Base-by-base conservation (phyloP, 441 rosid species). In the Sinapis alba region DNA sequence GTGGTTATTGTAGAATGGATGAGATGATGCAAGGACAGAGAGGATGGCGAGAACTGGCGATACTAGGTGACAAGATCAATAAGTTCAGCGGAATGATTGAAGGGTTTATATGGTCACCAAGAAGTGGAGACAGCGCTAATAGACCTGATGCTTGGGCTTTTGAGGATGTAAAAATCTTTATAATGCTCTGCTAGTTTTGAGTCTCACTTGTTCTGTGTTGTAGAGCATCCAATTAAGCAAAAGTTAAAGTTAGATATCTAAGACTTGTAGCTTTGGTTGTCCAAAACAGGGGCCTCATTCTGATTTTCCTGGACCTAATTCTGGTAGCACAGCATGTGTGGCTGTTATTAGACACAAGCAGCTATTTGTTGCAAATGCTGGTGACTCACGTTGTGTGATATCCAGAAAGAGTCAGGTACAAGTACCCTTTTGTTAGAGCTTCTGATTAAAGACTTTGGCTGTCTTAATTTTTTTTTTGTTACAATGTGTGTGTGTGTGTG, bases 351-450 rank as follows among this genome's bases (percentile, higher is more conserved):
- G 80, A 75, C 78, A 88, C 69, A 88, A 82, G 70, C 91, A 87
- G 76, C 89, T 93, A 53, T 19, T 86, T 76, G 94, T 89, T 67
- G 96, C 96, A 65, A 93, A 93, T 86, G 98, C 96, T 61, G 98
- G 97, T 41, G 98, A 93, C 84, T 93, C 98, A 74, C 94, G 98
- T 56, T 91, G 97, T 57, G 94, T 93, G 43, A 77, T 93, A 81
- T 91, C 91, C 41, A 81, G 94, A 81, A 91, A 88, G 86, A 96
- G 97, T 65, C 97, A 86, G 97, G 98, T 94, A 90, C 57, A 64
- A 64, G 0, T 56, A 38, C 63, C 4, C 0, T 18, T 11, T 61
- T 26, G 56, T 26, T 66, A n/a, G 18, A 13, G 26, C 8, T 34
- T 53, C 16, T 51, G 21, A 47, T 8, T 12, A 4, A 43, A 54